Evolutionary conservation across 495 filamentous ascomycete species (phyloP).

Genomic region (Penicillium dipodomyicola): DNA sequence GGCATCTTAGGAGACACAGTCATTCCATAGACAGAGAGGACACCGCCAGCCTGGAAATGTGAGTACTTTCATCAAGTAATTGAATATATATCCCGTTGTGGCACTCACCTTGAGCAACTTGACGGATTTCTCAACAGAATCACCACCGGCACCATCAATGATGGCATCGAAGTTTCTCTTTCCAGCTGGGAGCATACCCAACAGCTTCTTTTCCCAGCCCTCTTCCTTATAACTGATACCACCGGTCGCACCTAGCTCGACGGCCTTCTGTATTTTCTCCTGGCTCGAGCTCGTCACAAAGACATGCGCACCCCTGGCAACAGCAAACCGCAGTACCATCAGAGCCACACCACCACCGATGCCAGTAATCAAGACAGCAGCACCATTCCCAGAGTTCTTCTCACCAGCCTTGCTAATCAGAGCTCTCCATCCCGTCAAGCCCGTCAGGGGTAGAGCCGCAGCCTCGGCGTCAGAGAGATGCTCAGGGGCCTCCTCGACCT

Average conservation of each 20-base stretch:
- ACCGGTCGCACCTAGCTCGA: constrained; percentile 62
- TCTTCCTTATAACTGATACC: constrained; percentile 66
- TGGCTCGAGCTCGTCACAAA: constrained; percentile 66
- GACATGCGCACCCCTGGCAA: constrained; percentile 60
- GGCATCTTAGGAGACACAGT: constrained; percentile 71
- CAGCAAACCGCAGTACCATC: constrained; percentile 66
- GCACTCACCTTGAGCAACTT: constrained; percentile 55
- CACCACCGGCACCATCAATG: constrained; percentile 75
- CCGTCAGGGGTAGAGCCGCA: constrained; percentile 76
- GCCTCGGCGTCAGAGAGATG: constrained; percentile 71
- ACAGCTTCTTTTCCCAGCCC: constrained; percentile 68
- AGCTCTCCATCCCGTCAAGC: constrained; percentile 85
- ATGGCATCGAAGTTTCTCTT: constrained; percentile 65
- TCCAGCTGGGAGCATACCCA: constrained; percentile 49
- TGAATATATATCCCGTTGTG: background rate
- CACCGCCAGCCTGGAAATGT: constrained; percentile 53
- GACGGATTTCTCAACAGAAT: constrained; percentile 58
- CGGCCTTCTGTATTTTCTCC: constrained; percentile 64
- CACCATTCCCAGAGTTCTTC: constrained; percentile 52
- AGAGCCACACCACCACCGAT: constrained; percentile 81
- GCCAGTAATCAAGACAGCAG: constrained; percentile 70
- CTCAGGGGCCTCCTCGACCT: constrained; percentile 70
- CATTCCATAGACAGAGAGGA: constrained; percentile 75
- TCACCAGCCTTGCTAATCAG: constrained; percentile 66
- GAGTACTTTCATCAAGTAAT: background rate